A percentile compares a stretch with the other conserved stretches of the same genome.
phyloP scores from a whole-genome alignment of 2,329 filamentous ascomycete species.

The Huntiella bhutanensis region DNA sequence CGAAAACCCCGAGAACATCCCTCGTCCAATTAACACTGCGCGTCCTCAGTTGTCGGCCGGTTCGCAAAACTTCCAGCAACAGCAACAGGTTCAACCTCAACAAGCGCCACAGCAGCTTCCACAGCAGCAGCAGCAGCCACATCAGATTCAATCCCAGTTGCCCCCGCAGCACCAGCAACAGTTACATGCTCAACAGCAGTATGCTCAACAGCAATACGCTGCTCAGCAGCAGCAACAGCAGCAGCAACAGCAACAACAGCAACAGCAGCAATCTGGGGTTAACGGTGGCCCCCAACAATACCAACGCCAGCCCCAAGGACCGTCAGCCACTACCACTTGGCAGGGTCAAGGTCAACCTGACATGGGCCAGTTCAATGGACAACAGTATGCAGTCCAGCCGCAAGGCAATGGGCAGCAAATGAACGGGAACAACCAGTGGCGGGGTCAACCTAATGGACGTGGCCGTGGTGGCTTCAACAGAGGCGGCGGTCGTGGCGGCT shows the following conservation, averaged over 20 bases:
- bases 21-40: slow-evolving; percentile 47
- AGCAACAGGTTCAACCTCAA: slow-evolving; percentile 10
- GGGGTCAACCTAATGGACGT: slow-evolving; percentile 5
- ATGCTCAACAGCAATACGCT: not conserved
- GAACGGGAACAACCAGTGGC: slow-evolving; percentile 9
- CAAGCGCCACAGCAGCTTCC: slow-evolving; percentile 15
- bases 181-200: not conserved
- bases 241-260: not conserved
- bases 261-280: not conserved
- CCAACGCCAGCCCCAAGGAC: slow-evolving; percentile 7
- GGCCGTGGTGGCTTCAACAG: slow-evolving; percentile 14
- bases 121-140: slow-evolving; percentile 7
- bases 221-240: not conserved
- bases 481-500: slow-evolving; percentile 15
- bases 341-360: slow-evolving; percentile 7
- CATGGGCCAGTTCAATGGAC: not conserved
- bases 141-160: not conserved
- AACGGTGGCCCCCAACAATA: not conserved
- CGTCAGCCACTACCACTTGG: slow-evolving; percentile 8
- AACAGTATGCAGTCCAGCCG: not conserved
- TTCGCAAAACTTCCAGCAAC: not conserved
- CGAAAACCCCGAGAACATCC: slow-evolving; percentile 87
- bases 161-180: not conserved
- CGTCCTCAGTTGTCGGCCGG: slow-evolving; percentile 14
- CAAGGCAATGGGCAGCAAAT: slow-evolving; percentile 2